Evolutionary conservation across 2,329 filamentous ascomycete species (phyloP).

Genomic region (Epichloe amarillans): DNA sequence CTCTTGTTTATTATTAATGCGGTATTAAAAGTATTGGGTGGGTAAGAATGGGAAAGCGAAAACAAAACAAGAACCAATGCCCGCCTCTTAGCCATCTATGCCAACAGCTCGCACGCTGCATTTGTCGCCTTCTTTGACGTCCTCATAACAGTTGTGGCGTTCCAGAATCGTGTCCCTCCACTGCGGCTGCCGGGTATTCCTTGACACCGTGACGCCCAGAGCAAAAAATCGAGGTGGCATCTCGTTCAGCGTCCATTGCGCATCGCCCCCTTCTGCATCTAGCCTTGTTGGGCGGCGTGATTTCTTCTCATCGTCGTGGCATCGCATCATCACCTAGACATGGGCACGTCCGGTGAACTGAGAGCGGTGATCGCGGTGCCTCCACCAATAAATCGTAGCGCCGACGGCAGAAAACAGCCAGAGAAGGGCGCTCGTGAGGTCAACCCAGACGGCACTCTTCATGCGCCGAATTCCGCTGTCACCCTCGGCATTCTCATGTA

Average conservation of each 20-base stretch:
- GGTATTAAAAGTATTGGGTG: not conserved
- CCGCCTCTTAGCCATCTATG: not conserved
- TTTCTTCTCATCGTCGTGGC: not conserved
- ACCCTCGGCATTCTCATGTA: conserved; percentile 52
- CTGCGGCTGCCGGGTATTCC: not conserved
- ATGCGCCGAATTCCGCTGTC: conserved; percentile 55
- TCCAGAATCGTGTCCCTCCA: not conserved
- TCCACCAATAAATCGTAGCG: conserved; percentile 45
- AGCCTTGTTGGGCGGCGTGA: not conserved
- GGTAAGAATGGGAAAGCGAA: not conserved
- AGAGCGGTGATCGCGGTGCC: conserved; percentile 35
- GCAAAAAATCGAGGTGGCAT: not conserved
- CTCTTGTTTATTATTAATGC: not conserved
- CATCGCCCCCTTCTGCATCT: not conserved
- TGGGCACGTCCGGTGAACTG: conserved; percentile 47
- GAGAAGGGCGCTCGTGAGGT: conserved; percentile 59
- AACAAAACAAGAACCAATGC: not conserved
- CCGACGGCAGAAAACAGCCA: conserved; percentile 56
- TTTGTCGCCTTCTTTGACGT: not conserved
- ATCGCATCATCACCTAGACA: conserved; percentile 23
- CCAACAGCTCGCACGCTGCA: not conserved
- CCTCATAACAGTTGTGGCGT: not conserved
- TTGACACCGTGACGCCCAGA: conserved; percentile 3
- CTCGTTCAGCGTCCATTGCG: not conserved
- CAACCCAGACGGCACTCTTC: conserved; percentile 79